Percentiles rank a stretch among this genome's conserved stretches.
Evolutionary conservation across 2,329 filamentous ascomycete genomes (phyloP).

Genomic region (Aspergillus alliaceus): DNA sequence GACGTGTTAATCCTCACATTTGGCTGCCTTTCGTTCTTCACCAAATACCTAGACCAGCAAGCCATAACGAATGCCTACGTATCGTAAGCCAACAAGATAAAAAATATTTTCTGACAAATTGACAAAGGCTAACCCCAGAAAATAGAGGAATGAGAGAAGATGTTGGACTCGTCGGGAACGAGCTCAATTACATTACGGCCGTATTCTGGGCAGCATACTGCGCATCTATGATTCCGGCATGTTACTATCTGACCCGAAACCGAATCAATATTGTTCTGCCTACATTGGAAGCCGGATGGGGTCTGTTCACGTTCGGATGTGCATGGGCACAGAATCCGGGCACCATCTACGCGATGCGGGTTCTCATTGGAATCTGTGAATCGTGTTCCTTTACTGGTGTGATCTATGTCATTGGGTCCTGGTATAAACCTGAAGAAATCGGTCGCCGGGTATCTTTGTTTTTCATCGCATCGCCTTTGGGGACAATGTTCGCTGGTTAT

Average conservation of each 20-base stretch:
- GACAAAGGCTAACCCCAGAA: slow-evolving; percentile 14
- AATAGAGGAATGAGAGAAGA: background rate
- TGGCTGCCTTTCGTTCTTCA: slow-evolving; percentile 47
- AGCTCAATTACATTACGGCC: slow-evolving; percentile 20
- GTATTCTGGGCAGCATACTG: slow-evolving; percentile 42
- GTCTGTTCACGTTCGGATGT: slow-evolving; percentile 24
- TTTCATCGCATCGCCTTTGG: slow-evolving; percentile 31
- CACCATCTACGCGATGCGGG: slow-evolving; percentile 16
- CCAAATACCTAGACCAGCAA: slow-evolving; percentile 44
- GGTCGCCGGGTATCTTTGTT: slow-evolving; percentile 34
- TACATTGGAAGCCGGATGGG: slow-evolving; percentile 24
- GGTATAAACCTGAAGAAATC: slow-evolving; percentile 23
- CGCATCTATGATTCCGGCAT: slow-evolving; percentile 43
- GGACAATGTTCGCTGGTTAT: slow-evolving; percentile 36
- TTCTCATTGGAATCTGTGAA: background rate
- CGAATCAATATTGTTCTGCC: slow-evolving; percentile 24
- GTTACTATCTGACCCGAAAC: slow-evolving; percentile 37
- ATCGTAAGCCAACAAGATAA: slow-evolving; percentile 14
- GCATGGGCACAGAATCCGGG: slow-evolving; percentile 15
- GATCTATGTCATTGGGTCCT: slow-evolving; percentile 11
- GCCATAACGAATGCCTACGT: slow-evolving; percentile 7
- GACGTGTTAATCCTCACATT: slow-evolving; percentile 48
- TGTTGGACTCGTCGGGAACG: background rate
- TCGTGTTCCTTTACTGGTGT: background rate
- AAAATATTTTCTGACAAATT: background rate